Percentiles rank a stretch among this genome's conserved stretches.
These are phyloP conservation scores for Trichoderma arundinaceum DNA, from an alignment of 2,329 filamentous ascomycete genomes.

Conservation along the genomic window DNA sequence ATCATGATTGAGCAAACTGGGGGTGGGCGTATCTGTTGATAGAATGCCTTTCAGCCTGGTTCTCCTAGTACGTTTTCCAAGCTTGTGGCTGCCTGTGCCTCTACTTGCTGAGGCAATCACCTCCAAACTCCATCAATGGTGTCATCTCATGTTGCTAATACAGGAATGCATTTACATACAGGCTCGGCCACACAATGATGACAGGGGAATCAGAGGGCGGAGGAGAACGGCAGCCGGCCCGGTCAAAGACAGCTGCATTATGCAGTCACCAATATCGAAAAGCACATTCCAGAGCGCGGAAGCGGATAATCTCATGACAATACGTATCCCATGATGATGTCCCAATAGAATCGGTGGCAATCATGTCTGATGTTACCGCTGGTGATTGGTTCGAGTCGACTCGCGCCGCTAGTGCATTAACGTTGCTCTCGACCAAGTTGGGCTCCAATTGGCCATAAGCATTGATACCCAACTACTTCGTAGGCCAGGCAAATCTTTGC, in stretches of 20 bases:
- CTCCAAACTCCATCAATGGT: not conserved
- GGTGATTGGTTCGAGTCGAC: conserved; percentile 16
- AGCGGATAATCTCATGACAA: not conserved
- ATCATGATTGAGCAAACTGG: not conserved
- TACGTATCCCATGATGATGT: conserved; percentile 6
- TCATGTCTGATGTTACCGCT: conserved; percentile 2
- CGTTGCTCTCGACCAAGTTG: conserved; percentile 39
- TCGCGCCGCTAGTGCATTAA: conserved; percentile 40
- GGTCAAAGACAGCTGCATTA: conserved; percentile 6
- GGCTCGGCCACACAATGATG: not conserved
- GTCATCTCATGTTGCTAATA: not conserved
- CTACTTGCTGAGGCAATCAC: not conserved
- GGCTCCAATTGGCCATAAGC: conserved; percentile 47
- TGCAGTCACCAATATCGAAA: conserved; percentile 10
- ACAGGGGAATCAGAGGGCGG: not conserved
- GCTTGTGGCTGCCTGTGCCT: conserved; percentile 3
- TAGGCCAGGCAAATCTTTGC: conserved; percentile 20
- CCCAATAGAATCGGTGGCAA: conserved; percentile 14
- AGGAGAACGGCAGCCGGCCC: conserved; percentile 1
- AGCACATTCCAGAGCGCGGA: conserved; percentile 5
- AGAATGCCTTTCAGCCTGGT: conserved; percentile 1
- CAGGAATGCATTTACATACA: not conserved
- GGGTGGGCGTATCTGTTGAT: not conserved
- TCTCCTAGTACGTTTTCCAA: not conserved
- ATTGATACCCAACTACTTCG: conserved; percentile 51